phyloP scores from a whole-genome alignment of 176 grass and related monocot genomes.

The Aegilops longissima region DNA sequence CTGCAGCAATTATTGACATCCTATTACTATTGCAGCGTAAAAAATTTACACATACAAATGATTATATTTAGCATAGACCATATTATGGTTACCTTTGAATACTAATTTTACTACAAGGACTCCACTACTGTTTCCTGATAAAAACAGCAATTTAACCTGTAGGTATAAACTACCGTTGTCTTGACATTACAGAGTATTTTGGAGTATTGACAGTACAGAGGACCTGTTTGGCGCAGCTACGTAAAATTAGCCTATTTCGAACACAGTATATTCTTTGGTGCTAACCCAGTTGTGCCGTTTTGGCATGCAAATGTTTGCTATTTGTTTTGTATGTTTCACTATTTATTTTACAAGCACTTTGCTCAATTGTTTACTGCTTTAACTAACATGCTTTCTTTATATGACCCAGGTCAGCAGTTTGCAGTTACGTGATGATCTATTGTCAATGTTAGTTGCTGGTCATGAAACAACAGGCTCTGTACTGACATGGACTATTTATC shows the following conservation, averaged over 20 bases:
- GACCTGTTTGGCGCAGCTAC: too few species aligned
- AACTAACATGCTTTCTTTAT: neutral
- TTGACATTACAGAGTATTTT: too few species aligned
- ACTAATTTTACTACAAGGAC: neutral
- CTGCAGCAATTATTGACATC: neutral
- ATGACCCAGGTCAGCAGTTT: conserved; percentile 70
- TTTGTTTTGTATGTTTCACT: neutral
- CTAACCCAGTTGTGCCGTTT: neutral
- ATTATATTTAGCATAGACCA: neutral
- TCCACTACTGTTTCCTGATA: neutral
- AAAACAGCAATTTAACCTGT: too few species aligned
- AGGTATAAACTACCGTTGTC: too few species aligned
- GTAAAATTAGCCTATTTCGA: too few species aligned
- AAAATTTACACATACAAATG: neutral
- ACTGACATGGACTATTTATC: conserved; percentile 94
- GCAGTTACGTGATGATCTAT: conserved; percentile 91
- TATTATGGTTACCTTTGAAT: neutral
- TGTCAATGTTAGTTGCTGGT: conserved; percentile 98
- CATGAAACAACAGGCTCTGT: conserved; percentile 99
- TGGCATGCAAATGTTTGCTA: neutral
- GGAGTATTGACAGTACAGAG: too few species aligned
- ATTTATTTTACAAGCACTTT: conserved; percentile 14
- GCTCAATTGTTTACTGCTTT: conserved; percentile 6
- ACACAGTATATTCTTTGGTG: neutral
- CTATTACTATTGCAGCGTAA: neutral